These are phyloP conservation scores for Cephalotrichum gorgonifer DNA, from an alignment of 2,329 filamentous ascomycete genomes.

Conservation along the genomic window DNA sequence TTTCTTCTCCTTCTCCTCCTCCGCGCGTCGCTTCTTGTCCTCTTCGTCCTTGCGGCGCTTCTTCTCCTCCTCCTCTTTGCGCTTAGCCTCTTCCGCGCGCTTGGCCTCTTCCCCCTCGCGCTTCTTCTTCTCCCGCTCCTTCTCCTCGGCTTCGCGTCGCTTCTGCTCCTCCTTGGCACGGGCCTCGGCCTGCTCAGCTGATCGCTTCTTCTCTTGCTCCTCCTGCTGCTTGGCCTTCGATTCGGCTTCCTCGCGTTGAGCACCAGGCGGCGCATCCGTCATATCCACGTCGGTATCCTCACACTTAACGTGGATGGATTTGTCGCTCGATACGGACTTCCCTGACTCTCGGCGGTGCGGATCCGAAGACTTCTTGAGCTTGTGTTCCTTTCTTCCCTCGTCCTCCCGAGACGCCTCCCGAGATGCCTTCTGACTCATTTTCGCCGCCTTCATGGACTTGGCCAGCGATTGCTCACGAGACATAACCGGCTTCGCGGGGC, in stretches of 20 bases:
- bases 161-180: slow-evolving; percentile 27
- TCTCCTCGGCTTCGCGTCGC: slow-evolving; percentile 16
- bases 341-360: slow-evolving; percentile 30
- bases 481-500: slow-evolving; percentile 28
- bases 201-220: slow-evolving; percentile 21
- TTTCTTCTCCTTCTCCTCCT: slow-evolving; percentile 20
- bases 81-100: slow-evolving; percentile 20
- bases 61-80: slow-evolving; percentile 22
- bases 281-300: slow-evolving; percentile 48
- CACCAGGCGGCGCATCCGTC: slow-evolving; percentile 25
- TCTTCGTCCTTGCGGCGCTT: slow-evolving; percentile 19
- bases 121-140: slow-evolving; percentile 7
- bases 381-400: slow-evolving; percentile 26
- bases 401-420: slow-evolving; percentile 24
- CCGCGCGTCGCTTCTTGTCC: slow-evolving; percentile 15
- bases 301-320: slow-evolving; percentile 44
- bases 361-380: slow-evolving; percentile 21
- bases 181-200: slow-evolving; percentile 21
- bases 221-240: slow-evolving; percentile 25
- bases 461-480: slow-evolving; percentile 26
- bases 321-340: slow-evolving; percentile 31
- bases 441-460: slow-evolving; percentile 9
- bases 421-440: slow-evolving; percentile 14
- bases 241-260: slow-evolving; percentile 8
- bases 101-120: slow-evolving; percentile 10